Conservation (phyloP, 352 stramenopile species). For the Globisporangium ultimum region DNA sequence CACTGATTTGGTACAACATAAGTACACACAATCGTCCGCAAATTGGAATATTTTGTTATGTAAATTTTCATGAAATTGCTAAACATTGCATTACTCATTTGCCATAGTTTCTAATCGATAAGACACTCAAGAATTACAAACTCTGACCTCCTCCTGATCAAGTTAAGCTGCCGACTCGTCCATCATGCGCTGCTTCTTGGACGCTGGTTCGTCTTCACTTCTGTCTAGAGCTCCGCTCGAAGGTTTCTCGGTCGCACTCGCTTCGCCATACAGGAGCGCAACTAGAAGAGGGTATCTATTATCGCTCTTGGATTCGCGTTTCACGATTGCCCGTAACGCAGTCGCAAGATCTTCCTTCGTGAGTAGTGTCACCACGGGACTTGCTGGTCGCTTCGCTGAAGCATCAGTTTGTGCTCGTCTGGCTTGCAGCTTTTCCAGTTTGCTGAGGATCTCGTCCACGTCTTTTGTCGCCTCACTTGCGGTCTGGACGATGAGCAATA, state of each 20-base stretch:
- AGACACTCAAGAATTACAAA: not conserved
- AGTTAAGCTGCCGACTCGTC: constrained; percentile 18
- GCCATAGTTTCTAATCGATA: not conserved
- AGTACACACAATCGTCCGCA: too few relatives aligned
- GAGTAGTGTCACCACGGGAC: constrained; percentile 29
- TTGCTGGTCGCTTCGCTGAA: constrained; percentile 5
- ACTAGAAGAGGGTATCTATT: constrained; percentile 24
- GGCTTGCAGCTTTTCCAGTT: constrained; percentile 60
- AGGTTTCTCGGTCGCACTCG: not conserved
- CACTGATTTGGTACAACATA: too few relatives aligned
- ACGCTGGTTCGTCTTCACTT: constrained; percentile 32
- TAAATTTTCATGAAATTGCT: too few relatives aligned
- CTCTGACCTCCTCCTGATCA: not conserved
- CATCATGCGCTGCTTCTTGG: constrained; percentile 54
- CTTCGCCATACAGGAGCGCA: constrained; percentile 11
- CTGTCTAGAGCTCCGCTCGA: constrained; percentile 10
- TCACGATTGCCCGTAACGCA: constrained; percentile 36
- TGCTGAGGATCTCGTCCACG: constrained; percentile 48
- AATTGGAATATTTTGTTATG: too few relatives aligned
- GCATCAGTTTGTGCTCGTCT: constrained; percentile 17
- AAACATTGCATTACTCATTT: too few relatives aligned
- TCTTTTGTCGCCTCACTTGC: constrained; percentile 36
- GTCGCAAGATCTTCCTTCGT: constrained; percentile 39
- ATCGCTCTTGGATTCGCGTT: constrained; percentile 5
- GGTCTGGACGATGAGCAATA: constrained; percentile 44